Conservation (phyloP, 2,329 filamentous ascomycete genomes). For the Neopestalotiopsis sp. region DNA sequence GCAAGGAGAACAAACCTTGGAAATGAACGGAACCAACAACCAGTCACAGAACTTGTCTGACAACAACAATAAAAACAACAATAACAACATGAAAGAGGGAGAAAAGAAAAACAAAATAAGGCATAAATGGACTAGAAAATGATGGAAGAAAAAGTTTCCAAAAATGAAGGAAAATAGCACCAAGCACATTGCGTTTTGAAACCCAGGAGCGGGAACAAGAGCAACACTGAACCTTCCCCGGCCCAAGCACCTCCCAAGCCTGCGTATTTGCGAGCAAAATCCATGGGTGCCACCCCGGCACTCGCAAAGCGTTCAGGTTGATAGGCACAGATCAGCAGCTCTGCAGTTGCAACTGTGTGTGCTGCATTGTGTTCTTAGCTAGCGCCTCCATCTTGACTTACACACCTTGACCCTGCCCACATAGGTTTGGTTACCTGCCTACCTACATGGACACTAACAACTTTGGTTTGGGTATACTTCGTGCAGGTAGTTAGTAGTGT, state of each 20-base stretch:
- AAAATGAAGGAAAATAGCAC: background rate
- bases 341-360: background rate
- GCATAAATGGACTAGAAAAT: background rate
- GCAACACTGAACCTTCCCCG: slow-evolving; percentile 13
- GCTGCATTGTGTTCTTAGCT: background rate
- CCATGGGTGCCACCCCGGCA: background rate
- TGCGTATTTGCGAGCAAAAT: background rate
- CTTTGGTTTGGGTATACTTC: background rate
- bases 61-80: too few relatives aligned
- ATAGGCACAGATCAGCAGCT: background rate
- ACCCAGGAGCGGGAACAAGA: slow-evolving; percentile 7
- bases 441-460: background rate
- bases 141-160: background rate
- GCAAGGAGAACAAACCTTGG: too few relatives aligned
- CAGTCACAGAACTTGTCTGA: too few relatives aligned
- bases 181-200: background rate
- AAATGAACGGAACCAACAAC: too few relatives aligned
- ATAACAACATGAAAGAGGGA: too few relatives aligned
- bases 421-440: background rate
- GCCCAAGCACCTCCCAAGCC: background rate
- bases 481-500: background rate
- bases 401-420: background rate
- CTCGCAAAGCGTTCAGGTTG: background rate
- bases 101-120: background rate
- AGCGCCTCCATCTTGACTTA: background rate